These are phyloP conservation scores for Oxytropis ochrocephala DNA, from an alignment of 306 rosid genomes.

Conservation along the genomic window DNA sequence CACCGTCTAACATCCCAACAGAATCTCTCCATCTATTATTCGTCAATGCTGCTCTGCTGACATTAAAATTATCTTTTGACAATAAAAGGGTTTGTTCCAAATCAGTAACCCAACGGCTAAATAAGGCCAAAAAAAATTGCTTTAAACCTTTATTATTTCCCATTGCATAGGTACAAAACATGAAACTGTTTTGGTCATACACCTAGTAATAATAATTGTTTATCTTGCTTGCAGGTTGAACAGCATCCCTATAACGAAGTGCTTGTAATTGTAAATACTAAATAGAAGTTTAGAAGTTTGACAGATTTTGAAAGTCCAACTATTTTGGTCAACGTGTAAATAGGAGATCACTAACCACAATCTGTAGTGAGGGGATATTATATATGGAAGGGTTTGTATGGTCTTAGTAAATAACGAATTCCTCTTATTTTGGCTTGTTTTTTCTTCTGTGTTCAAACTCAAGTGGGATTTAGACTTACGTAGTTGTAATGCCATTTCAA, in stretches of 20 bases:
- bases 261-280: conserved; percentile 20
- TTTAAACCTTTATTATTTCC: background rate
- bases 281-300: conserved; percentile 36
- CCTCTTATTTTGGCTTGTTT: background rate
- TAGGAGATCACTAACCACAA: conserved; percentile 27
- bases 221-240: conserved; percentile 36
- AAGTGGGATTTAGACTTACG: too few species aligned
- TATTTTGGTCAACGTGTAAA: conserved; percentile 20
- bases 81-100: conserved; percentile 37
- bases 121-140: background rate
- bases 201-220: background rate
- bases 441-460: background rate
- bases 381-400: conserved; percentile 25
- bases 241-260: conserved; percentile 16
- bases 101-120: background rate
- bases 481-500: too few species aligned
- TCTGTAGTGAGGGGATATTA: conserved; percentile 25
- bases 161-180: background rate
- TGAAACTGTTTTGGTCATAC: background rate
- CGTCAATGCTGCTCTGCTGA: conserved; percentile 1
- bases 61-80: conserved; percentile 22
- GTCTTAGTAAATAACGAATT: background rate
- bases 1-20: background rate
- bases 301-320: conserved; percentile 10
- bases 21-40: background rate